Percentiles rank a stretch among this genome's conserved stretches.
Evolutionary conservation across 179 eudicot genomes (phyloP).

Genomic region (Dionaea muscipula): DNA sequence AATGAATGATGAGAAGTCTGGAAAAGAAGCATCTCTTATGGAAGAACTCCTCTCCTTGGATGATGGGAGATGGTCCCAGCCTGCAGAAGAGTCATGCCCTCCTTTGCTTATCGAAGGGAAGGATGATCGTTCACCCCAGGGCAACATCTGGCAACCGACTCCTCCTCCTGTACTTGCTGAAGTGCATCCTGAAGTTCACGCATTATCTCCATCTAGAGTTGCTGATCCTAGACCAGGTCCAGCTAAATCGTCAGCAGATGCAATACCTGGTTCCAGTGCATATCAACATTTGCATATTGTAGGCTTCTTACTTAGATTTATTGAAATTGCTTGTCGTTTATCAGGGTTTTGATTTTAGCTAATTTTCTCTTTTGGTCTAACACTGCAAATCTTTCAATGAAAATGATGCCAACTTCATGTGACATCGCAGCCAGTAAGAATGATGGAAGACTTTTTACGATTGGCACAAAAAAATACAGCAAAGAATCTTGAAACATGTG

Average conservation of each 20-base stretch:
- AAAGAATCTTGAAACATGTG: constrained; percentile 87
- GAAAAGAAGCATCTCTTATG: constrained; percentile 43
- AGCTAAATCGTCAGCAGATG: constrained; percentile 49
- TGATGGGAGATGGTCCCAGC: constrained; percentile 73
- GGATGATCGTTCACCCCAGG: constrained; percentile 18
- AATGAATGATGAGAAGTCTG: constrained; percentile 27
- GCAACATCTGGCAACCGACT: constrained; percentile 71
- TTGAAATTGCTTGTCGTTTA: background rate
- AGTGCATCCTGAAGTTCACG: constrained; percentile 46
- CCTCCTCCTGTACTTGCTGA: constrained; percentile 96
- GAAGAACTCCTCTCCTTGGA: constrained; percentile 72
- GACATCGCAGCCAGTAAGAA: constrained; percentile 60
- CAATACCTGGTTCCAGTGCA: constrained; percentile 34
- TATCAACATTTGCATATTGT: constrained; percentile 89
- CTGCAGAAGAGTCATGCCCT: constrained; percentile 28
- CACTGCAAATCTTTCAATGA: constrained; percentile 2
- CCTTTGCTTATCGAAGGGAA: constrained; percentile 18
- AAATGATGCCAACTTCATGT: constrained; percentile 10
- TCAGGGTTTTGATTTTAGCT: background rate
- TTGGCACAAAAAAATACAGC: constrained; percentile 72
- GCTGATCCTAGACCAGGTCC: constrained; percentile 98
- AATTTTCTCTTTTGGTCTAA: background rate
- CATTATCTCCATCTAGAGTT: constrained; percentile 74
- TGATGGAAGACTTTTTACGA: constrained; percentile 85
- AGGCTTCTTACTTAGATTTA: constrained; percentile 15